Base-by-base conservation (phyloP, 2,329 filamentous ascomycete species). In the Colletotrichum cuscutae region DNA sequence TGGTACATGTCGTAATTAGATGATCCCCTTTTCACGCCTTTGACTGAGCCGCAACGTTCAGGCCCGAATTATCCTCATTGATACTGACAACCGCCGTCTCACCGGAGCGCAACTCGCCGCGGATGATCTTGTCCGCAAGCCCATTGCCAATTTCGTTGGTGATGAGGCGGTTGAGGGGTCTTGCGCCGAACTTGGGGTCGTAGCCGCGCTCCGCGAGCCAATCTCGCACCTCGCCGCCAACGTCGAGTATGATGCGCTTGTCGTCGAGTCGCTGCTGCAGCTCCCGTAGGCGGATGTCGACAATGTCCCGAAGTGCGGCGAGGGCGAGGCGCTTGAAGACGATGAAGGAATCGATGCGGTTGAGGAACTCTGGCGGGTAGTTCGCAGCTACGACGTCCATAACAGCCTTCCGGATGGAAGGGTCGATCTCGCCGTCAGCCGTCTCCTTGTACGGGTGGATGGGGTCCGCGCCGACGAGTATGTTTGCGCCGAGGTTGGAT, bases 291-390 rank as follows among this genome's bases (percentile, higher is more conserved):
- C 97, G 91, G 75, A 98, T 98, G 79, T 98, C 95, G 61, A 98
- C 95, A 75, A 98, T 98, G 79, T 97, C 95, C 35, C 95, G 89
- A 69, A 98, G 88, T 19, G 96, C 95, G 22, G 88, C 86, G 35
- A 88, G 89, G 1, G 94, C 94, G 2, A 98, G 89, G 9, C 96
- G 90, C 83, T 95, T 96, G 88, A 98, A 98, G 79, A 98, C 86
- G 81, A 98, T 98, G 85, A 98, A 98, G 74, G 97, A 96, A 82
- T 98, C 96, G 75, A 98, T 95, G 24, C 97, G 91, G 84, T 99
- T 98, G 75, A 98, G 89, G 87, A 98, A 99, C 81, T 98, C 97
- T 3, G 97, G 97, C 5, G 96, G 91, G 80, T 98, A 92, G 64
- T 85, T 87, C 9, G 87, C 82, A 22, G 92, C 87, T 1, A 98